phyloP scores from a whole-genome alignment of 2,329 filamentous ascomycete species.

The Xylariomycetidae sp. region DNA sequence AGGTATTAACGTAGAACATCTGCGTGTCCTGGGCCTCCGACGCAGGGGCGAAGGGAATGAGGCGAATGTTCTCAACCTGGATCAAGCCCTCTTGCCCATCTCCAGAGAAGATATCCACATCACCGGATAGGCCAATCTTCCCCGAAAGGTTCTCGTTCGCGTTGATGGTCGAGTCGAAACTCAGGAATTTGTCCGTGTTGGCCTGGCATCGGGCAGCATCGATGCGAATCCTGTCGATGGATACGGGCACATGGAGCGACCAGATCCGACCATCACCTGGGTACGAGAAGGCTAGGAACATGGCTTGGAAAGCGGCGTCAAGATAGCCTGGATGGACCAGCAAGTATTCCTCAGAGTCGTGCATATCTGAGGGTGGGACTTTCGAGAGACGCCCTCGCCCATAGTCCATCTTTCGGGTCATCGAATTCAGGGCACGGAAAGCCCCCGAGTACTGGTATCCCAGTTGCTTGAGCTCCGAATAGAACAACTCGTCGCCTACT shows the following conservation, averaged over 20 bases:
- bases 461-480: not conserved
- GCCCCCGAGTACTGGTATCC: slow-evolving; percentile 1
- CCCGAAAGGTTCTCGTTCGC: not conserved
- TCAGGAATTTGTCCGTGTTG: not conserved
- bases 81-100: slow-evolving; percentile 5
- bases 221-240: slow-evolving; percentile 2
- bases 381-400: not conserved
- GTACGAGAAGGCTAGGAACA: slow-evolving; percentile 8
- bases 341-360: too few relatives aligned
- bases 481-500: not conserved
- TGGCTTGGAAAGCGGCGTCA: slow-evolving; percentile 8
- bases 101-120: slow-evolving; percentile 8
- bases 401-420: slow-evolving; percentile 1
- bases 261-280: slow-evolving; percentile 7
- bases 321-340: slow-evolving; percentile 8
- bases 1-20: slow-evolving; percentile 8
- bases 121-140: slow-evolving; percentile 3
- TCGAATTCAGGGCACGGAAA: slow-evolving; percentile 1
- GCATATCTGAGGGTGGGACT: too few relatives aligned
- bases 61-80: slow-evolving; percentile 9
- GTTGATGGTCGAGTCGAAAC: slow-evolving; percentile 5
- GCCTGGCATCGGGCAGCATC: slow-evolving; percentile 4
- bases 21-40: slow-evolving; percentile 8
- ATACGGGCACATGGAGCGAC: slow-evolving; percentile 6
- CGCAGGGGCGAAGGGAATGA: slow-evolving; percentile 4